Base-by-base conservation (phyloP, 306 rosid species). In the Sindora glabra region DNA sequence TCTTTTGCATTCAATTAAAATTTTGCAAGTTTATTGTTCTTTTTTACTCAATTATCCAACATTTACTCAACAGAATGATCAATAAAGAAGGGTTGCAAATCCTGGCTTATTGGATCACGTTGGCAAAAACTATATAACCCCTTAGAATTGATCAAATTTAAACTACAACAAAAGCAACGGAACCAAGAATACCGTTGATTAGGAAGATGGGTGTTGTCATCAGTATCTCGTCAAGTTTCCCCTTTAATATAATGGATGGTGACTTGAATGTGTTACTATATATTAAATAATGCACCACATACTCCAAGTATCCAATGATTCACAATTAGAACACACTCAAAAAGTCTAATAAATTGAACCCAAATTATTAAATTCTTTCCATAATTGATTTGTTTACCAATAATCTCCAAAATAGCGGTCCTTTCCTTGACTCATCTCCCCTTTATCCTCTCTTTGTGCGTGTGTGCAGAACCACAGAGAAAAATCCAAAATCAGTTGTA, bases 291-390 rank as follows among this genome's bases (percentile, higher is more conserved):
- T 62, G 65, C 58, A 65, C 68, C 61, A 70, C 46, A 70, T 30
- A 39, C 73, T 61, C 56, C 62, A 60, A 41, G 47, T 42, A 13
- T 47, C 60, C 62, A 66, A 70, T 79, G 47, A 74, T 70, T 49
- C 53, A 33, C 69, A 36, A 56, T 65, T 50, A 61, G 80, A 74
- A 65, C 19, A 67, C 65, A 38, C 49, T 16, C 26, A 10, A 65
- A 49, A 6, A 23, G 23, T 44, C 41, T 33, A 52, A 32, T 48
- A 53, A 32, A 27, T 38, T 24, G 51, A 55, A 38, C 54, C 63
- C 29, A 53, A 42, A 26, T 53, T 69, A 64, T 70, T 59, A 56
- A 70, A 47, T 30, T 30, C 3, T 53, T 48, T 30, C 12, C 11
- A n/a, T 24, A 22, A 55, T 60, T 30, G 9, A 65, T 27, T 65